Base-by-base conservation (phyloP, 306 rosid species). In the Hippophae tibetana region DNA sequence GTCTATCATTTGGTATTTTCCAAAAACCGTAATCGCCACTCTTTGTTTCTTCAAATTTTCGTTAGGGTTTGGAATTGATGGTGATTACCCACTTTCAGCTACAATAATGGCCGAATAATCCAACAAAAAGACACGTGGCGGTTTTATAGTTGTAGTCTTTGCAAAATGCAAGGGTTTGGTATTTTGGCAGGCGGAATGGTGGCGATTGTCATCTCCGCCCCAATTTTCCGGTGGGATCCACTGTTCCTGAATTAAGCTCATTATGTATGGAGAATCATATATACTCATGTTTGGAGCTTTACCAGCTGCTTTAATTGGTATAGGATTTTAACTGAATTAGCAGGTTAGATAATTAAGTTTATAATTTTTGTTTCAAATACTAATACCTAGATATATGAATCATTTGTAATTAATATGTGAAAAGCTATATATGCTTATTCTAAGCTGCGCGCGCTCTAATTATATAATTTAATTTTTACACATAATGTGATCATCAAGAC, bases 81-180 rank as follows among this genome's bases (percentile, higher is more conserved):
- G 82, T 1, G 80, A 81, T 41, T 84, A 78, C 72, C 95, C 92
- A 2, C 80, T 87, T 42, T 87, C 92, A 0, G 95, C 95, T 1
- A 83, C 85, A 13, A 87, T 87, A 57, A 87, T 84, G 95, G 81
- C 92, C 0, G 82, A 84, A 51, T 84, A 79, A 59, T 71, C 95
- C 23, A 79, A 82, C 57, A 76, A 78, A 58, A 77, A 57, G 47
- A 73, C 80, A 0, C 63, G 95, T 1, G 92, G 89, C 0, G 71
- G 77, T 5, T 84, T 87, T 31, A 69, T 86, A n/a, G 86, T 84
- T 0, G 84, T 85, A 0, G 84, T 85, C 8, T 85, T 85, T 27
- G 82, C 95, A 44, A 84, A 18, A 18, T 87, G 92, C 95, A 87
- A 66, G 89, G 92, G 7, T 76, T 87, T 12, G 92, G 89, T 13